phyloP scores from a whole-genome alignment of 2,329 filamentous ascomycete species.

The Lecanicillium sp. region DNA sequence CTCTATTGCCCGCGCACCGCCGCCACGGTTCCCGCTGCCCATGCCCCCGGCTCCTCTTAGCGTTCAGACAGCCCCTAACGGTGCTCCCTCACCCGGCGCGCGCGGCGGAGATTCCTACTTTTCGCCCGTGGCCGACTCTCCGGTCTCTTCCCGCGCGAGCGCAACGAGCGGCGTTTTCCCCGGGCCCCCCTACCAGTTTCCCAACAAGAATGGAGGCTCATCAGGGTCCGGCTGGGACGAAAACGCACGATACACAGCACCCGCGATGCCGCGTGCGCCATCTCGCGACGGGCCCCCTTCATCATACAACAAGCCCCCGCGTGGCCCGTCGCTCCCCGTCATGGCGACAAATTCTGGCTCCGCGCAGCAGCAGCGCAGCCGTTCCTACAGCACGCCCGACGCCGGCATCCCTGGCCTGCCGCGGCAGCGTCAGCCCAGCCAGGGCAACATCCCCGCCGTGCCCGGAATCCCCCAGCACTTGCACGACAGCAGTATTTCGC shows the following conservation, averaged over 20 bases:
- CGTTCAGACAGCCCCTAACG: constrained; percentile 53
- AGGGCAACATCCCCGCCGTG: constrained; percentile 58
- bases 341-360: constrained; percentile 54
- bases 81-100: constrained; percentile 53
- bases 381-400: constrained; percentile 93
- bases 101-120: constrained; percentile 81
- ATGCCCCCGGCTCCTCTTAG: constrained; percentile 55
- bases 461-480: constrained; percentile 71
- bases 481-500: constrained; percentile 59
- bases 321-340: constrained; percentile 73
- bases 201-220: constrained; percentile 56
- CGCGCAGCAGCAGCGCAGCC: constrained; percentile 64
- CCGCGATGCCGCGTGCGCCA: constrained; percentile 74
- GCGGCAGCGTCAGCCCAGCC: constrained; percentile 50
- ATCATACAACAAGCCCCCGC: constrained; percentile 60
- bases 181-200: constrained; percentile 56
- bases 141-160: constrained; percentile 69
- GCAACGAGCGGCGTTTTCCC: constrained; percentile 68
- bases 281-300: constrained; percentile 69
- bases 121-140: constrained; percentile 77
- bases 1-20: constrained; percentile 52
- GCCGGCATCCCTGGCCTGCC: constrained; percentile 66
- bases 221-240: constrained; percentile 67
- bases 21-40: constrained; percentile 66
- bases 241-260: constrained; percentile 79